Base-by-base conservation (phyloP, 2,329 filamentous ascomycete genomes). In the Fusarium keratoplasticum region DNA sequence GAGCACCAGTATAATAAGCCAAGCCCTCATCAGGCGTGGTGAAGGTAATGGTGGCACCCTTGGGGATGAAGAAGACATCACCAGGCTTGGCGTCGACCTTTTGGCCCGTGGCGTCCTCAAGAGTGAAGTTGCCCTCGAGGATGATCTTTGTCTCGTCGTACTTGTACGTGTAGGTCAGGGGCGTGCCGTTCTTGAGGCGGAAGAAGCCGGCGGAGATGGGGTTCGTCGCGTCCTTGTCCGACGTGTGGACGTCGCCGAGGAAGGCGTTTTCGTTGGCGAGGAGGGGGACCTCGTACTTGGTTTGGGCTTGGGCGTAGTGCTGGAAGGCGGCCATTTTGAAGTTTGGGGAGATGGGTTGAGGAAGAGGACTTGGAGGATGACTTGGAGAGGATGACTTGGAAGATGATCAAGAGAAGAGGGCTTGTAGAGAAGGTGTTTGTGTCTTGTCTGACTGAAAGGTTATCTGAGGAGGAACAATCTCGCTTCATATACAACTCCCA, bases 131-230 rank as follows among this genome's bases (percentile, higher is more conserved):
- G 16, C 91, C 92, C 76, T 93, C 91, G 11, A 93, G 82, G 72
- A 94, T 91, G 79, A 93, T 92, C 85, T 93, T 93, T 89, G 92
- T 92, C 84, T 93, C 92, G 78, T 93, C 88, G 82, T 93, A 93
- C 44, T 86, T 90, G 82, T 93, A 93, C 35, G 87, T 89, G 84
- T 93, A 93, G 10, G 90, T 89, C 20, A 94, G 86, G 2, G 90
- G 89, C 5, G 90, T 90, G 76, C 91, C 91, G 74, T 92, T 91
- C 77, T 92, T 90, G 13, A 93, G 85, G 14, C 91, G 87, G 84
- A 92, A 93, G 79, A 94, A 88, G 25, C 92, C 92, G 9, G 85
- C 85, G 0, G 88, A 89, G 69, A 93, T 88, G 67, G 91, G 91
- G 76, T 88, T 89, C 13, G 88, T 86, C 16, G 88, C 81, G 80